Base-by-base conservation (phyloP, 2,329 filamentous ascomycete species). In the Fusarium tjaetaba region DNA sequence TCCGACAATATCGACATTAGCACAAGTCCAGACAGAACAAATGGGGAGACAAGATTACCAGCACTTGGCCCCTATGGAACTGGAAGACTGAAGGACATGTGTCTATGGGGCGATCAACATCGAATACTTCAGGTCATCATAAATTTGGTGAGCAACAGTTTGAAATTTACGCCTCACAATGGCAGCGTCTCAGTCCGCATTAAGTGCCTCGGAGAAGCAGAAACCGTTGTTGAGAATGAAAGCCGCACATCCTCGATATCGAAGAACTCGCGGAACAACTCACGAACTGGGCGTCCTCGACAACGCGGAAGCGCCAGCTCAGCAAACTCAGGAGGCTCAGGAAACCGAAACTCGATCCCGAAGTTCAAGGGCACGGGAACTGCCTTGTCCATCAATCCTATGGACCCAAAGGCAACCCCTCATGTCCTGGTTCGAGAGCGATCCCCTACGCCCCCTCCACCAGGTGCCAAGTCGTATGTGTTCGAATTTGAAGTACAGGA, bases 401-500 rank as follows among this genome's bases (percentile, higher is more conserved):
- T 89, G 78, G 89, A 91, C 34, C 86, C 87, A 11, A 90, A 88
- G 77, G 80, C 84, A 3, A 81, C 82, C 10, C 82, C 85, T 2
- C 85, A 88, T 57, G 76, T 88, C 20, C 81, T 84, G 30, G 79
- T 88, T 36, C 82, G 86, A 28, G 89, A 92, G 71, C 84, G 88
- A 34, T 88, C 89, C 1, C 86, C 87, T 2, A 90, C 89, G 8
- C 88, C 89, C 4, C 86, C 92, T 16, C 91, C 92, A 5, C 76
- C 86, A 1, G 87, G 88, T 65, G 89, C 92, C 18, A 91, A 88
- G 79, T 88, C 89, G n/a, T 89, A 93, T 61, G 80, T 90, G 15
- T 97, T 97, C 76, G 93, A 97, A 78, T 97, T 97, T 69, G 93
- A 97, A 79, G 94, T 97, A 2, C 88, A 94, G 79, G 95, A 98